Base-by-base conservation (phyloP, 176 grass and related monocot genomes). In the Puccinellia tenuiflora region DNA sequence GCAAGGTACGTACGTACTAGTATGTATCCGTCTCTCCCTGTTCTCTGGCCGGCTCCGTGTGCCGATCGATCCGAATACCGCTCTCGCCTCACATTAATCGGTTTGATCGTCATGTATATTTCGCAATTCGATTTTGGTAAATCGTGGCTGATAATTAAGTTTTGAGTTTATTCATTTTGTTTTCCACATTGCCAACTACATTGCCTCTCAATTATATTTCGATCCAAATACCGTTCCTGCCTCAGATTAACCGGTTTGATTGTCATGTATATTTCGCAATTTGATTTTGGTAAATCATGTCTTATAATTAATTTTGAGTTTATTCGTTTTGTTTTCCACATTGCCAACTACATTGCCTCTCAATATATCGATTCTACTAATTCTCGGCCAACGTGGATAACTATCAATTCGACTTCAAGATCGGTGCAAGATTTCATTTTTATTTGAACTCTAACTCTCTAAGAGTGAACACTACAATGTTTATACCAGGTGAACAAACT, bases 1-100 rank as follows among this genome's bases (percentile, higher is more conserved):
- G 79, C 43, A 89, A 92, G 85, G 91, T 93, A 22, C 21, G n/a
- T 69, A 6, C 30, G 15, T n/a, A n/a, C n/a, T n/a, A n/a, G n/a
- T n/a, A n/a, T n/a, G n/a, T n/a, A n/a, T n/a, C n/a, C n/a, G n/a
- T n/a, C 33, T 34, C 33, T 34, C 33, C 33, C 33, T 34, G 33
- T 34, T 34, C 33, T 34, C 33, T 34, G 33, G 33, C n/a, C 37
- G 13, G 5, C 28, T 39, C 47, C 39, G 29, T 5, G 1, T 72
- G 53, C 20, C 3, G n/a, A 12, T 57, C n/a, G 9, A 25, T 57
- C n/a, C 2, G 54, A 54, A 12, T 22, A 25, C 9, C 54, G 25
- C 21, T 57, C 8, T 57, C 25, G 2, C 2, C 52, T 22, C 52
- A 22, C 0, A 12, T 25, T 57, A 57, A 24, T 9, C 54, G n/a